Evolutionary conservation across 2,329 filamentous ascomycete species (phyloP).

Genomic region (Clathrospora elynae): DNA sequence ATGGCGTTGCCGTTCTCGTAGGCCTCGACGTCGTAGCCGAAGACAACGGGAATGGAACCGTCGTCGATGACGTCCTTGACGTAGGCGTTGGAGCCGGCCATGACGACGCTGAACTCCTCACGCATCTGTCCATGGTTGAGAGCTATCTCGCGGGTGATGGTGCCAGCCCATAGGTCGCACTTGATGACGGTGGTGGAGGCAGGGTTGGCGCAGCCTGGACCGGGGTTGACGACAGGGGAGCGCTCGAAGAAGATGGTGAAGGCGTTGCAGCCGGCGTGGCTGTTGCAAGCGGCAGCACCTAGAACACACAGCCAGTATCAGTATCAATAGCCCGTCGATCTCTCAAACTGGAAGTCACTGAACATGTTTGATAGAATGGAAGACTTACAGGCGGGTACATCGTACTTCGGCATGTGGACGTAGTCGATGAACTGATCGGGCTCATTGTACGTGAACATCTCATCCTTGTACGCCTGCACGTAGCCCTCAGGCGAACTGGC

Average conservation of each 20-base stretch:
- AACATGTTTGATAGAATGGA: not conserved
- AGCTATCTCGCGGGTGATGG: slow-evolving; percentile 25
- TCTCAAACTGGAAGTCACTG: too few relatives aligned
- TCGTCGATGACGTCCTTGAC: slow-evolving; percentile 10
- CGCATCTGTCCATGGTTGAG: slow-evolving; percentile 34
- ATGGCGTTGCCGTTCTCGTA: slow-evolving; percentile 31
- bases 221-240: slow-evolving; percentile 16
- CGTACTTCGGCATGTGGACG: slow-evolving; percentile 13
- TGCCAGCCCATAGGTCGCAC: slow-evolving; percentile 31
- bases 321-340: too few relatives aligned
- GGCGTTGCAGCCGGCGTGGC: slow-evolving; percentile 17
- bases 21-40: slow-evolving; percentile 15
- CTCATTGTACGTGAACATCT: slow-evolving; percentile 12
- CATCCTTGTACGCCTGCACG: slow-evolving; percentile 21
- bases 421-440: slow-evolving; percentile 19
- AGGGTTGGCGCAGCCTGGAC: slow-evolving; percentile 19
- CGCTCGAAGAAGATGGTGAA: slow-evolving; percentile 33
- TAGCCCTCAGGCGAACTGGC: slow-evolving; percentile 26
- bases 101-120: slow-evolving; percentile 24
- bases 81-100: slow-evolving; percentile 30
- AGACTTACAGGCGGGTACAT: slow-evolving; percentile 15
- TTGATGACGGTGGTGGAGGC: slow-evolving; percentile 33
- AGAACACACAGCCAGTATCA: too few relatives aligned
- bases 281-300: slow-evolving; percentile 14
- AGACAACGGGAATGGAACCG: slow-evolving; percentile 3